A percentile compares a stretch with the other conserved stretches of the same genome.
These are phyloP conservation scores for Sungouiella thailandica DNA, from an alignment of 805 yeast species.

Conservation along the genomic window DNA sequence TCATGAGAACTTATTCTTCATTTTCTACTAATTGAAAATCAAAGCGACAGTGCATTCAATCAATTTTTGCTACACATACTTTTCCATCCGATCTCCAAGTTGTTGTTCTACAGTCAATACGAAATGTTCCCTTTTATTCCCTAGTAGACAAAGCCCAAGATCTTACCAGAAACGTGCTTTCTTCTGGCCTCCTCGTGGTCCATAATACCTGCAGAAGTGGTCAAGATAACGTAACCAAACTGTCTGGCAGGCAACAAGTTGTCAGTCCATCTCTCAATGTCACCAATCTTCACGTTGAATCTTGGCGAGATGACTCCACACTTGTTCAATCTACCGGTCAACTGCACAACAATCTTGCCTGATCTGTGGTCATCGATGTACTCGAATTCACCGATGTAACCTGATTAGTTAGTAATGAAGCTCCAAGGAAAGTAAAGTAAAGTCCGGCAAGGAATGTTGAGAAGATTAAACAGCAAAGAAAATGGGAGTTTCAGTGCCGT, in stretches of 20 bases:
- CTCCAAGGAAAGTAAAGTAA: background rate
- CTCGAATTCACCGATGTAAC: conserved; percentile 33
- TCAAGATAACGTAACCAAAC: conserved; percentile 95
- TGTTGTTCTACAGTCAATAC: too few relatives aligned
- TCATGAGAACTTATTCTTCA: too few relatives aligned
- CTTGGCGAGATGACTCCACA: conserved; percentile 99
- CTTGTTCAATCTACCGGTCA: conserved; percentile 51
- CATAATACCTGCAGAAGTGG: conserved; percentile 99
- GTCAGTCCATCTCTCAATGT: conserved; percentile 97
- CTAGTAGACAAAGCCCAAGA: conserved; percentile 95
- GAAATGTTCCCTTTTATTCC: too few relatives aligned
- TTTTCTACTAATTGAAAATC: too few relatives aligned
- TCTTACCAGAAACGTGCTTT: conserved; percentile 99
- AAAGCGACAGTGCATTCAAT: too few relatives aligned
- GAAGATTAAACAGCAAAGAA: conserved; percentile 61
- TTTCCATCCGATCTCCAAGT: too few relatives aligned
- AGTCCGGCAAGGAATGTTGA: conserved; percentile 37
- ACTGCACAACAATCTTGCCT: conserved; percentile 33
- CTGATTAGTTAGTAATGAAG: conserved; percentile 17
- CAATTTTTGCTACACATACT: too few relatives aligned
- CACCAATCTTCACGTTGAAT: conserved; percentile 93
- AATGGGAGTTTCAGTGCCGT: conserved; percentile 42
- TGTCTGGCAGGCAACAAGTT: conserved; percentile 99
- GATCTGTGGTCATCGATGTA: conserved; percentile 34
- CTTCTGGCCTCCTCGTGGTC: conserved; percentile 99